A percentile compares a stretch with the other conserved stretches of the same genome.
Evolutionary conservation across 371 early-diverging fungal species (phyloP).

Genomic region (Mortierella sp.): DNA sequence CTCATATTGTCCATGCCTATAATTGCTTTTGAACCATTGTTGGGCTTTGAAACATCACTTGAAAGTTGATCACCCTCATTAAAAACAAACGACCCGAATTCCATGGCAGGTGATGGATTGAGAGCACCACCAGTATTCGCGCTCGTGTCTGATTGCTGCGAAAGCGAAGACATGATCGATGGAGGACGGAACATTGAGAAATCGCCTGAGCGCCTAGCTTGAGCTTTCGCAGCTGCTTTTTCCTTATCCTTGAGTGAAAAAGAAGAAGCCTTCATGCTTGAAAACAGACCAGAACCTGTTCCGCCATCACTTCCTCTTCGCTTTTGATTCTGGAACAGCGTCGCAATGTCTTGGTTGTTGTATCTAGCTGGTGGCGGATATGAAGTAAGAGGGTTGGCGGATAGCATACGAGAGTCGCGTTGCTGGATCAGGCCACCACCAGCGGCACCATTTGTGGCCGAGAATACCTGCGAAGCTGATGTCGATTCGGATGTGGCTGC

Average conservation of each 20-base stretch:
- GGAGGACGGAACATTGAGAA: slow-evolving; percentile 24
- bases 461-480: background rate
- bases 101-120: slow-evolving; percentile 2
- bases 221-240: slow-evolving; percentile 25
- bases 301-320: slow-evolving; percentile 44
- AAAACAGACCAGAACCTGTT: slow-evolving; percentile 17
- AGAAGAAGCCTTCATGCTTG: slow-evolving; percentile 16
- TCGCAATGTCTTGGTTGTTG: slow-evolving; percentile 32
- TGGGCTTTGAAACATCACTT: background rate
- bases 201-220: slow-evolving; percentile 25
- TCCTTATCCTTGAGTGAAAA: slow-evolving; percentile 23
- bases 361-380: slow-evolving; percentile 4
- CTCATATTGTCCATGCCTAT: background rate
- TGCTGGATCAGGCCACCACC: background rate
- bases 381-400: slow-evolving; percentile 3
- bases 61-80: slow-evolving; percentile 7
- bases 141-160: slow-evolving; percentile 16
- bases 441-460: background rate
- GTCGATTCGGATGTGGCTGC: slow-evolving; percentile 4
- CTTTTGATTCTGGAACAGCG: slow-evolving; percentile 42
- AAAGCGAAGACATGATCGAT: slow-evolving; percentile 3
- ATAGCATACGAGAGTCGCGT: background rate
- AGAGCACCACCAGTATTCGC: background rate
- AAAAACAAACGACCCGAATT: slow-evolving; percentile 2
- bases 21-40: background rate